Evolutionary conservation across 805 yeast species (phyloP).

Genomic region (Martiniozyma abietophila): DNA sequence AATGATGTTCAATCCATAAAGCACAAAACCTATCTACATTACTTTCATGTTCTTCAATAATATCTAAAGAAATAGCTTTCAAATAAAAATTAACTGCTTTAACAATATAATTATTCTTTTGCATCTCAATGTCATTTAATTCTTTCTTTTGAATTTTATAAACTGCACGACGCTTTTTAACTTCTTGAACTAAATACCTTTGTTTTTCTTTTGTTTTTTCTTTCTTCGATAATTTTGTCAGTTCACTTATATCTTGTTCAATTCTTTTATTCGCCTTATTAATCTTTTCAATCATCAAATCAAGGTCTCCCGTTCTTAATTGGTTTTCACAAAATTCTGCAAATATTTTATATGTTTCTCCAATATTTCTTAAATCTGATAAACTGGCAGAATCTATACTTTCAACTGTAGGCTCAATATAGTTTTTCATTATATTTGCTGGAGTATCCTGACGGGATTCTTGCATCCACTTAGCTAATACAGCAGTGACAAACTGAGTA

Average conservation of each 20-base stretch:
- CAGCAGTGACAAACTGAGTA: constrained; percentile 20
- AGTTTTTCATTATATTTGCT: constrained; percentile 43
- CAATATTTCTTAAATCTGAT: constrained; percentile 17
- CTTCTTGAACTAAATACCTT: constrained; percentile 43
- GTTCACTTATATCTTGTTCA: constrained; percentile 38
- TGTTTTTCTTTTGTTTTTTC: constrained; percentile 34
- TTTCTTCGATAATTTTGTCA: constrained; percentile 34
- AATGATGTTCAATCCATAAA: constrained; percentile 60
- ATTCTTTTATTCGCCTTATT: constrained; percentile 23
- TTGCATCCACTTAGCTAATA: constrained; percentile 60
- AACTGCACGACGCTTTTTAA: constrained; percentile 39
- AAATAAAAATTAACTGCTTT: constrained; percentile 55
- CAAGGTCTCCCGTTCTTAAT: constrained; percentile 34
- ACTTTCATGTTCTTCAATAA: constrained; percentile 35
- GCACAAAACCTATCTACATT: constrained; percentile 73
- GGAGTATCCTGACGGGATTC: constrained; percentile 63
- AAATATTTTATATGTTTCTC: constrained; percentile 45
- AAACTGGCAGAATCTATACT: constrained; percentile 15
- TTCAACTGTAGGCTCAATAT: constrained; percentile 40
- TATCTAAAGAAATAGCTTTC: constrained; percentile 36
- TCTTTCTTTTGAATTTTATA: constrained; percentile 41
- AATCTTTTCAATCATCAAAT: constrained; percentile 36
- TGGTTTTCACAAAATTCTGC: constrained; percentile 72
- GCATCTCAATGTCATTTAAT: constrained; percentile 29
- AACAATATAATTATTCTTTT: constrained; percentile 30